Percentiles rank a stretch among this genome's conserved stretches.
Evolutionary conservation across 2,329 filamentous ascomycete species (phyloP).

Genomic region (Ceratocystis smalleyi): DNA sequence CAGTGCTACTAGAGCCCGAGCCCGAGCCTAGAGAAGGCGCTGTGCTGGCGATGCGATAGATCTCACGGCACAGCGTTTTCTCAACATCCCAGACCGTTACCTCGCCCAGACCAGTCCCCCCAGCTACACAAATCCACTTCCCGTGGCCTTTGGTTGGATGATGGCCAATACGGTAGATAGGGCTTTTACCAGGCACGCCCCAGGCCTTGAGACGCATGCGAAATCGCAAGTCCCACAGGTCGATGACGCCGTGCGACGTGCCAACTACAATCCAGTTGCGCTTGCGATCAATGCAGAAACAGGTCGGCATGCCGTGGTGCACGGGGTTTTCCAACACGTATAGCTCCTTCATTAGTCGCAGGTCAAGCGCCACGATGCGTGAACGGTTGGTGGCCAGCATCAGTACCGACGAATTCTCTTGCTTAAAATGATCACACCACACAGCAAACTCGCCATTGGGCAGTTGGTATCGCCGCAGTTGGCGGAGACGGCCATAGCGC

Average conservation of each 20-base stretch:
- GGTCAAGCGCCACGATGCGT: slow-evolving; percentile 67
- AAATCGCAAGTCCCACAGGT: slow-evolving; percentile 96
- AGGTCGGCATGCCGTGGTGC: slow-evolving; percentile 80
- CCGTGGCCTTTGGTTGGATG: slow-evolving; percentile 66
- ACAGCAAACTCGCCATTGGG: slow-evolving; percentile 59
- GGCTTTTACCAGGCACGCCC: slow-evolving; percentile 66
- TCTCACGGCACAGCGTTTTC: slow-evolving; percentile 72
- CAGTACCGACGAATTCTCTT: slow-evolving; percentile 64
- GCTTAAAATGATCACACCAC: slow-evolving; percentile 84
- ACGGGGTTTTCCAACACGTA: slow-evolving; percentile 75
- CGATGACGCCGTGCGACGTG: slow-evolving; percentile 81
- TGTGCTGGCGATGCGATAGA: slow-evolving; percentile 49
- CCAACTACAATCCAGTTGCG: slow-evolving; percentile 84
- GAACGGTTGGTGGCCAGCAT: slow-evolving; percentile 76
- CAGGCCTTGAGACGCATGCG: slow-evolving; percentile 72
- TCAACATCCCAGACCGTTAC: slow-evolving; percentile 94
- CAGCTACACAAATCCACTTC: slow-evolving; percentile 75
- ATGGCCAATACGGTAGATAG: slow-evolving; percentile 64
- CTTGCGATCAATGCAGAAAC: slow-evolving; percentile 74
- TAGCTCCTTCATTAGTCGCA: slow-evolving; percentile 69
- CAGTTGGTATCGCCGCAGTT: slow-evolving; percentile 70
- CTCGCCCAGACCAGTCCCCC: slow-evolving; percentile 74
- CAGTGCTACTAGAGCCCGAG: not conserved
- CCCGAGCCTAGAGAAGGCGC: not conserved
- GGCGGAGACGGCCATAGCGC: slow-evolving; percentile 62